Evolutionary conservation across 1,284 basidiomycete genomes (phyloP), one percentile per base, ranked within the genome.

Genomic region (Uromyces viciae-fabae): DNA sequence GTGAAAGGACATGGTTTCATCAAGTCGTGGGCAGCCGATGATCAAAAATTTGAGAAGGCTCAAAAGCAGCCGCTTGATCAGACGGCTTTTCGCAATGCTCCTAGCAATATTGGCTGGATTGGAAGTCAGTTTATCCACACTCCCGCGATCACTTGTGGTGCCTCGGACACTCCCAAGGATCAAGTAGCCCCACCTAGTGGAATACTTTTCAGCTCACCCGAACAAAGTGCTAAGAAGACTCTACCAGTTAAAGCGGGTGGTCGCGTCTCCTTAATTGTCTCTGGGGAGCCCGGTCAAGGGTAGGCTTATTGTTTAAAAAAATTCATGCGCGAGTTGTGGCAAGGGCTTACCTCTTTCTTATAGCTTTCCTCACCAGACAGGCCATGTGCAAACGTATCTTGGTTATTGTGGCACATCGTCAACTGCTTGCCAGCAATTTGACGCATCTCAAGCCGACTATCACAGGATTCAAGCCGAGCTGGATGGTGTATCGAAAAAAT

Each of bases 31-130:
- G 49, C 78, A 40, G n/a, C 78, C 42, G 78, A 80, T 54, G 78
- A 58, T 54, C 49, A 56, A 9, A 25, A 80, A 64, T 66, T 80
- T 43, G 38, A 73, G 46, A 62, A 49, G 14, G 78, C 78, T 17
- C 78, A 80, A 42, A 80, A 80, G 25, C 56, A 73, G 54, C 43
- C 78, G 3, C 66, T 80, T 7, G 60, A 54, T 25, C 54, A 80
- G 3, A 80, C 78, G 5, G 68, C 78, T 14, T 80, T 80, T 58
- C 68, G 78, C 2, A 33, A 19, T n/a, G 78, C 68, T 22, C 68
- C 78, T 14, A 49, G 60, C 14, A 80, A 80, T 46, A 80, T 71
- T 11, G 78, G 78, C 40, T 80, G 78, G 78, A 80, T 80, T 43
- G 78, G 78, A 17, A 73, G 78, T 64, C 25, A 73, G 19, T 80